Evolutionary conservation across 805 yeast genomes (phyloP).

Genomic region (Tanozyma kutaoensis): DNA sequence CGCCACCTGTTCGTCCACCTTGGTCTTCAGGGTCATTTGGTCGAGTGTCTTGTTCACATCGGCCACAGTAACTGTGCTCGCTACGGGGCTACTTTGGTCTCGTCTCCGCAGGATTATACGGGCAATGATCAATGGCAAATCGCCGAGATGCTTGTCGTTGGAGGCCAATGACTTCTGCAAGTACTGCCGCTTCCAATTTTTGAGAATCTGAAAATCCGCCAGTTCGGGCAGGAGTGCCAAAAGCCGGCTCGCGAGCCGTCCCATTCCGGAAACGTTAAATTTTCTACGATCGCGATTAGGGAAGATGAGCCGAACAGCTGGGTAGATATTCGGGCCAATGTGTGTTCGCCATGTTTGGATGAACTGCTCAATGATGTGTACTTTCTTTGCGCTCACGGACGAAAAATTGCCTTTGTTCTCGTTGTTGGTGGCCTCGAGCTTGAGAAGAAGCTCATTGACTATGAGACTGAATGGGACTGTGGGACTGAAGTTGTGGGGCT

Average conservation of each 20-base stretch:
- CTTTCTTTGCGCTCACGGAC: slow-evolving; percentile 12
- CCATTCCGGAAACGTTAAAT: slow-evolving; percentile 52
- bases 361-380: slow-evolving; percentile 15
- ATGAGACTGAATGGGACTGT: slow-evolving; percentile 19
- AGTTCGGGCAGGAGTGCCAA: slow-evolving; percentile 49
- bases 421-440: slow-evolving; percentile 19
- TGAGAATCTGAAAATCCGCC: slow-evolving; percentile 35
- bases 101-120: slow-evolving; percentile 40
- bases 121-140: slow-evolving; percentile 34
- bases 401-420: slow-evolving; percentile 12
- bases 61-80: slow-evolving; percentile 9
- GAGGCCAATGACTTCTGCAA: slow-evolving; percentile 31
- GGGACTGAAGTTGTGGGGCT: slow-evolving; percentile 6
- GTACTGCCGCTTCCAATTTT: slow-evolving; percentile 22
- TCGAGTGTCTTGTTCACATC: slow-evolving; percentile 20
- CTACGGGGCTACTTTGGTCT: slow-evolving; percentile 26
- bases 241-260: slow-evolving; percentile 29
- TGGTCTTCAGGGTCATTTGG: slow-evolving; percentile 10
- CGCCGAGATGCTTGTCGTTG: slow-evolving; percentile 20
- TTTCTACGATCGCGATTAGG: slow-evolving; percentile 53
- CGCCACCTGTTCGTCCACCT: slow-evolving; percentile 22
- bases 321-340: slow-evolving; percentile 41
- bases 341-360: slow-evolving; percentile 19
- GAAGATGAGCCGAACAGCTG: slow-evolving; percentile 46
- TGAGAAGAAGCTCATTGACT: slow-evolving; percentile 27